Percentiles rank a stretch among this genome's conserved stretches.
Conservation (phyloP, 805 yeast genomes). For the Danielozyma ontarioensis region DNA sequence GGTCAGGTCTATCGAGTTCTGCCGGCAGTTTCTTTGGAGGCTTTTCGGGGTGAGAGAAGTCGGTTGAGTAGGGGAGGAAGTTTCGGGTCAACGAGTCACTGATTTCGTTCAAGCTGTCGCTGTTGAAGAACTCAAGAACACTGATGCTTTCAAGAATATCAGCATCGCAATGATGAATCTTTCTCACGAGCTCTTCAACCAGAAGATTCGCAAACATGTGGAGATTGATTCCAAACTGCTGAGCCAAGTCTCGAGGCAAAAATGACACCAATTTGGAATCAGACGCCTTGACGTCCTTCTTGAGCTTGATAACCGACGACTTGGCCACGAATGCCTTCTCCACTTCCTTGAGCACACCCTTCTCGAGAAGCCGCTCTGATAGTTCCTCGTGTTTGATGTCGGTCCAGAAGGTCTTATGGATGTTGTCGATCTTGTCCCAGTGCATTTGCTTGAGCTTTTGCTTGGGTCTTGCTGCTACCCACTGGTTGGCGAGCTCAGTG, state of each 20-base stretch:
- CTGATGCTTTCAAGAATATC: slow-evolving; percentile 66
- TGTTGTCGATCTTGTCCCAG: slow-evolving; percentile 89
- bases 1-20: slow-evolving; percentile 83
- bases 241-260: slow-evolving; percentile 80
- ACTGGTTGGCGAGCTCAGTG: not conserved
- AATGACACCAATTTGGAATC: slow-evolving; percentile 51
- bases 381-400: slow-evolving; percentile 53
- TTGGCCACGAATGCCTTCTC: slow-evolving; percentile 87
- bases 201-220: slow-evolving; percentile 64
- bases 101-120: slow-evolving; percentile 70
- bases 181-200: slow-evolving; percentile 63
- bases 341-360: slow-evolving; percentile 78
- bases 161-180: slow-evolving; percentile 69
- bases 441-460: slow-evolving; percentile 88
- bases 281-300: slow-evolving; percentile 6
- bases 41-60: slow-evolving; percentile 47
- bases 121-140: slow-evolving; percentile 78
- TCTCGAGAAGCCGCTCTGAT: slow-evolving; percentile 60
- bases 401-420: slow-evolving; percentile 85
- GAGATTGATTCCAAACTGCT: slow-evolving; percentile 90
- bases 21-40: slow-evolving; percentile 59
- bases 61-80: slow-evolving; percentile 75
- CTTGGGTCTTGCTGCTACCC: slow-evolving; percentile 46
- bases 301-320: slow-evolving; percentile 39
- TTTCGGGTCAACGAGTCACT: slow-evolving; percentile 66